These are phyloP conservation scores for Entomortierella lignicola DNA, from an alignment of 192 early-diverging fungal genomes.

Conservation along the genomic window DNA sequence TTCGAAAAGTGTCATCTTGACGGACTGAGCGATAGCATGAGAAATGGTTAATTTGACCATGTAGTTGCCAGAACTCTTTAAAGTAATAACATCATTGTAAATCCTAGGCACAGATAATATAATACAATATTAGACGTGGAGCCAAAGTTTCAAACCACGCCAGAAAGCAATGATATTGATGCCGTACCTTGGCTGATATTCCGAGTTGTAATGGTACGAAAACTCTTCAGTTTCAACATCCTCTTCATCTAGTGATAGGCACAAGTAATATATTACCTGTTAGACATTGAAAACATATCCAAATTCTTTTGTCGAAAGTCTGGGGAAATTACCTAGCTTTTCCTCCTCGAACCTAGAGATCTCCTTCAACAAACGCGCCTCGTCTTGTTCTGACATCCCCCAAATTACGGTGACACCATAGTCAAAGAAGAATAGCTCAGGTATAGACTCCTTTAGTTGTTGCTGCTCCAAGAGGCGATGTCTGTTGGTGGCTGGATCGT, in stretches of 20 bases:
- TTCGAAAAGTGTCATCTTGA: conserved; percentile 95
- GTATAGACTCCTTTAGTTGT: conserved; percentile 33
- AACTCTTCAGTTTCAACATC: conserved; percentile 87
- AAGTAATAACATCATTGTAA: conserved; percentile 90
- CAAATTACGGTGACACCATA: conserved; percentile 97
- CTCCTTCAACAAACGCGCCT: conserved; percentile 78
- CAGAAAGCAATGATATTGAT: not conserved
- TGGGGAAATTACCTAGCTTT: conserved; percentile 60
- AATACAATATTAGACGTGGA: not conserved
- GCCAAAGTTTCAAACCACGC: not conserved
- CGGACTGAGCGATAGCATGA: conserved; percentile 95
- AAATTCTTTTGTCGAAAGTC: not conserved
- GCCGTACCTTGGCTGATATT: conserved; percentile 66
- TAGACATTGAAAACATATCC: not conserved
- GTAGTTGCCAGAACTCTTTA: conserved; percentile 80
- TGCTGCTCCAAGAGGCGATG: conserved; percentile 22
- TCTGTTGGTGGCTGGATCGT: conserved; percentile 33
- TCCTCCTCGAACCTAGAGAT: conserved; percentile 83
- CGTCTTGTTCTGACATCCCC: conserved; percentile 91
- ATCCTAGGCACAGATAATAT: conserved; percentile 66
- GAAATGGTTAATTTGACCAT: conserved; percentile 95
- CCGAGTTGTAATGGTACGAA: conserved; percentile 79
- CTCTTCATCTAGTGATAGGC: conserved; percentile 58
- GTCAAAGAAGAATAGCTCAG: conserved; percentile 91
- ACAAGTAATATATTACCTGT: not conserved